Conservation (phyloP, 2,329 filamentous ascomycete genomes). For the Sporothrix euskadiensis region DNA sequence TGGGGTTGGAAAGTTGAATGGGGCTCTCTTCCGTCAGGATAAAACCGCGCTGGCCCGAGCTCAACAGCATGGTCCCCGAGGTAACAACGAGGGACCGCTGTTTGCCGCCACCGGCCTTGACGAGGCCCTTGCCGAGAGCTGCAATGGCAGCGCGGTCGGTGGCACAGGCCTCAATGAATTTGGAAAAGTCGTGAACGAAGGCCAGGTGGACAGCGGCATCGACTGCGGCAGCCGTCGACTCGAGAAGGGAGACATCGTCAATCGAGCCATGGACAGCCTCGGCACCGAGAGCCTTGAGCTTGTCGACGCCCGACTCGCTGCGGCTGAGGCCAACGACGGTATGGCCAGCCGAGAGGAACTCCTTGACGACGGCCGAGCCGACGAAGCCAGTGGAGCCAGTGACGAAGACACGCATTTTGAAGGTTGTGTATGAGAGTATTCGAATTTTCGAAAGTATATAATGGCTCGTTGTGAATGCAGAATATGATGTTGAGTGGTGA, state of each 20-base stretch:
- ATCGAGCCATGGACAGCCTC: constrained; percentile 41
- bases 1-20: constrained; percentile 6
- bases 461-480: not conserved
- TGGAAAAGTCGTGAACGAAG: constrained; percentile 46
- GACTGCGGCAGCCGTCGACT: constrained; percentile 37
- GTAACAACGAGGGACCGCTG: constrained; percentile 39
- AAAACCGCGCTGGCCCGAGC: constrained; percentile 35
- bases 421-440: not conserved
- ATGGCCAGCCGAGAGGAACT: constrained; percentile 44
- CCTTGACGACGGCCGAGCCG: constrained; percentile 43
- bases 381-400: constrained; percentile 49
- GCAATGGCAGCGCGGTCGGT: constrained; percentile 42
- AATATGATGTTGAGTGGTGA: not conserved
- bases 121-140: constrained; percentile 41
- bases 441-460: not conserved
- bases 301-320: constrained; percentile 37
- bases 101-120: not conserved
- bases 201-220: constrained; percentile 47
- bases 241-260: constrained; percentile 41
- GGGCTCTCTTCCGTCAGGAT: constrained; percentile 38
- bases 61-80: constrained; percentile 39
- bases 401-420: constrained; percentile 43
- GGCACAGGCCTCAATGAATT: constrained; percentile 36
- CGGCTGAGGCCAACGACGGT: constrained; percentile 46
- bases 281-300: constrained; percentile 40